Percentiles rank a stretch among this genome's conserved stretches.
Evolutionary conservation across 1,139 yeast genomes (phyloP).

Genomic region (Geotrichum citri-aurantii): DNA sequence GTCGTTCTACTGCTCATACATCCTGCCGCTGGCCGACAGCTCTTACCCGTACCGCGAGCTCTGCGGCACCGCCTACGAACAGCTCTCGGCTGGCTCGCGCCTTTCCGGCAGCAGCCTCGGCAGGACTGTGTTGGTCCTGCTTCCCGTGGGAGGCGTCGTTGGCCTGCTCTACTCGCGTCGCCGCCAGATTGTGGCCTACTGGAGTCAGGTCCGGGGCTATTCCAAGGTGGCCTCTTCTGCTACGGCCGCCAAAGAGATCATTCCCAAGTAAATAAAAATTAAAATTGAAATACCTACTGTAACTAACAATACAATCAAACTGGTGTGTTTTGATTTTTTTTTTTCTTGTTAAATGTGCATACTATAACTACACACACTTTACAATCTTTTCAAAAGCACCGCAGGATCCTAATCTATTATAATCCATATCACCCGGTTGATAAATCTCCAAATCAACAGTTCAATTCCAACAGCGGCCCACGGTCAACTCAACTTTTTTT

Average conservation of each 20-base stretch:
- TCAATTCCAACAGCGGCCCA: too few species aligned
- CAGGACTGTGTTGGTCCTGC: background rate
- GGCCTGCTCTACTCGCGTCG: background rate
- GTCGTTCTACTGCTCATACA: slow-evolving; percentile 17
- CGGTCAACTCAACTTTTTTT: too few species aligned
- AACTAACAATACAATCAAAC: too few species aligned
- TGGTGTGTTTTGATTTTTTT: too few species aligned
- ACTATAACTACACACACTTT: too few species aligned
- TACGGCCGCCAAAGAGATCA: background rate
- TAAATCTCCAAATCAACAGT: too few species aligned
- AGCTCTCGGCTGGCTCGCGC: slow-evolving; percentile 8
- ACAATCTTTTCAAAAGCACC: too few species aligned
- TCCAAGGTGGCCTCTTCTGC: background rate
- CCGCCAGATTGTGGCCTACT: background rate
- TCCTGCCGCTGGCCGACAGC: slow-evolving; percentile 14
- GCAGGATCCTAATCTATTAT: too few species aligned
- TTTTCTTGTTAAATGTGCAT: too few species aligned
- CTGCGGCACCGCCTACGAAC: slow-evolving; percentile 17
- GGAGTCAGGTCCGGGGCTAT: slow-evolving; percentile 1
- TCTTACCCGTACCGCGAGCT: slow-evolving; percentile 13
- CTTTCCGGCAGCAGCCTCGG: background rate
- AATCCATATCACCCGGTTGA: too few species aligned
- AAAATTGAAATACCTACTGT: too few species aligned
- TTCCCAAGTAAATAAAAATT: too few species aligned
- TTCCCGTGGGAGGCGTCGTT: background rate